Evolutionary conservation across 306 rosid genomes (phyloP).

Genomic region (Luffa aegyptiaca): DNA sequence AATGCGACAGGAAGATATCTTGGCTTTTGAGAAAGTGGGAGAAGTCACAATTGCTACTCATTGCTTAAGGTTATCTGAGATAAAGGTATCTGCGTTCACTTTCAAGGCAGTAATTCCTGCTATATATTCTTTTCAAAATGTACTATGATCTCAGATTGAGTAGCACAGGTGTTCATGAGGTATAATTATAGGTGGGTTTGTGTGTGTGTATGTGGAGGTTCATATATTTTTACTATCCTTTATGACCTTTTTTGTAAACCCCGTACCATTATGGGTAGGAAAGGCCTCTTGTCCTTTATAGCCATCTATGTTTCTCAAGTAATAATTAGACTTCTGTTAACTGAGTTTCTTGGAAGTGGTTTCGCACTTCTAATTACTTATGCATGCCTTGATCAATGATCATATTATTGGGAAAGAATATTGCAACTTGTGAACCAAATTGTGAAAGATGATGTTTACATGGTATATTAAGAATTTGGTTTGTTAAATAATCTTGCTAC

Average conservation of each 20-base stretch:
- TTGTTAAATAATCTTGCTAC: background rate
- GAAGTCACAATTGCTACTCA: constrained; percentile 65
- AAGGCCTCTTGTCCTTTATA: background rate
- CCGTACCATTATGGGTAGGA: background rate
- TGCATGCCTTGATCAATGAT: background rate
- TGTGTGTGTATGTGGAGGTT: background rate
- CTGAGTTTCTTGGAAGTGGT: background rate
- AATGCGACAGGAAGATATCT: constrained; percentile 77
- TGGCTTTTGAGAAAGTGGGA: constrained; percentile 78
- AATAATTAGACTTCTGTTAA: background rate
- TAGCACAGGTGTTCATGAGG: background rate
- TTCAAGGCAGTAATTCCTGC: background rate
- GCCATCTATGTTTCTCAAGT: background rate
- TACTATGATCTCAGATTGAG: background rate
- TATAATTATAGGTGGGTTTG: background rate
- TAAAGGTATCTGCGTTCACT: constrained; percentile 51
- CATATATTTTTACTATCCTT: background rate
- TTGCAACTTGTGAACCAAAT: background rate
- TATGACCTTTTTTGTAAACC: background rate
- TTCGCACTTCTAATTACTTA: background rate
- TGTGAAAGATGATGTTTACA: background rate
- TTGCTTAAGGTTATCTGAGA: constrained; percentile 63
- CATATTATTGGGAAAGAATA: background rate
- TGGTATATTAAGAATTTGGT: background rate
- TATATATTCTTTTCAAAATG: background rate